These are phyloP conservation scores for Quercus alba DNA, from an alignment of 306 rosid genomes.

Conservation along the genomic window DNA sequence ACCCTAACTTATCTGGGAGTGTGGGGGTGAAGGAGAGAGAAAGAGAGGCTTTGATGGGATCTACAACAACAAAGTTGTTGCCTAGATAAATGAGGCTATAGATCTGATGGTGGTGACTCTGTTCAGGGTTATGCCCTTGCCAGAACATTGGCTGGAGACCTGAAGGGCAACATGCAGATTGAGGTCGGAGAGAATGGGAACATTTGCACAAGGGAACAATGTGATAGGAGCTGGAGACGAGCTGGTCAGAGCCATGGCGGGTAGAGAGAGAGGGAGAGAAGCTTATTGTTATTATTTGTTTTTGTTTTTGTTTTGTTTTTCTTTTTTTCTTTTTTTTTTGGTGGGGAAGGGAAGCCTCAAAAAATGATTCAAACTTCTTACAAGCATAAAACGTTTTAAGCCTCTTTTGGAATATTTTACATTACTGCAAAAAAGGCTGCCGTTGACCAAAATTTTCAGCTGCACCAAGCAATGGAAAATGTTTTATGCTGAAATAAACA, in stretches of 20 bases:
- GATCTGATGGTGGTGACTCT: slow-evolving; percentile 45
- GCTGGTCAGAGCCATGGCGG: slow-evolving; percentile 5
- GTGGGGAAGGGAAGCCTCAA: too few species aligned
- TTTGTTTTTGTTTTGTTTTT: too few species aligned
- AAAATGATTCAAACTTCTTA: too few species aligned
- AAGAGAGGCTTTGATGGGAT: slow-evolving; percentile 17
- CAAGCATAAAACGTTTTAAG: too few species aligned
- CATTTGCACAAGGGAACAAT: not conserved
- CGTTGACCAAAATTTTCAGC: too few species aligned
- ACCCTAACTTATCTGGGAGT: slow-evolving; percentile 15
- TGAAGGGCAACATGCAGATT: not conserved
- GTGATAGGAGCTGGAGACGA: slow-evolving; percentile 44
- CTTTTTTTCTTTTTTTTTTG: too few species aligned
- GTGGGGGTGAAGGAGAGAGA: too few species aligned
- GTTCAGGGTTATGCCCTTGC: slow-evolving; percentile 13
- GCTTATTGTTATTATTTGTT: too few species aligned
- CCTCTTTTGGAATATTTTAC: too few species aligned
- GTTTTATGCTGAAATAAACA: too few species aligned
- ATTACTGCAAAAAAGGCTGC: too few species aligned
- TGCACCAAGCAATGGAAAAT: too few species aligned
- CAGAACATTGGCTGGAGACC: not conserved
- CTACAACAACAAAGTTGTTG: slow-evolving; percentile 47
- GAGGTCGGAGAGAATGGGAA: not conserved
- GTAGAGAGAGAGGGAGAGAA: slow-evolving; percentile 11
- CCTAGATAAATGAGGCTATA: slow-evolving; percentile 29